Evolutionary conservation across 306 rosid species (phyloP).

Genomic region (Pueraria montana): DNA sequence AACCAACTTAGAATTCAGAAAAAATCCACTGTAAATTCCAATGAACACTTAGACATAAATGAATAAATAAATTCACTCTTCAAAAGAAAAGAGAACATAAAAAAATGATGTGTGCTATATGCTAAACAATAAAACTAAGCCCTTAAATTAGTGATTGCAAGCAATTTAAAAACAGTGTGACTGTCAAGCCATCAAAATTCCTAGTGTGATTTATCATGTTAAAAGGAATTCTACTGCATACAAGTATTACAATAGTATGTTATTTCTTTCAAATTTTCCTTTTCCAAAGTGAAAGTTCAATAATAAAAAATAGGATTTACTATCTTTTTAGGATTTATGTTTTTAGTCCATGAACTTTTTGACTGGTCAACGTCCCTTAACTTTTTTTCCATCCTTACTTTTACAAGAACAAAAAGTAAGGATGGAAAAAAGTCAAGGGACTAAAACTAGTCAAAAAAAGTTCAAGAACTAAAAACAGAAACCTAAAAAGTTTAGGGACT

Average conservation of each 20-base stretch:
- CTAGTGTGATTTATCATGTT: slow-evolving; percentile 13
- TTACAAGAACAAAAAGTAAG: too few species aligned
- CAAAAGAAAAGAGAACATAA: background rate
- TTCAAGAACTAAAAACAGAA: too few species aligned
- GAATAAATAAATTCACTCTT: slow-evolving; percentile 15
- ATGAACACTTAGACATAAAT: background rate
- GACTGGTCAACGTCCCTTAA: too few species aligned
- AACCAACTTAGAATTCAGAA: slow-evolving; percentile 45
- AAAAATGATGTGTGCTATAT: background rate
- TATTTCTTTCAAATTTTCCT: background rate
- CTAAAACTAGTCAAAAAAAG: too few species aligned
- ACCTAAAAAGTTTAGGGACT: too few species aligned
- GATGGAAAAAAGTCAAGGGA: too few species aligned
- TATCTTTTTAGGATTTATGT: too few species aligned
- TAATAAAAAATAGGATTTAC: too few species aligned
- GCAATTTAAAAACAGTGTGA: background rate
- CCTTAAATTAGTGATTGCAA: background rate
- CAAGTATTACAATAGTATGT: background rate
- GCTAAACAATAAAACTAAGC: background rate
- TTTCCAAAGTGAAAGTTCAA: slow-evolving; percentile 4
- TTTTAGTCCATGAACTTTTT: too few species aligned
- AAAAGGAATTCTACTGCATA: slow-evolving; percentile 13
- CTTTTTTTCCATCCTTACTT: too few species aligned
- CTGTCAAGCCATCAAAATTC: slow-evolving; percentile 20
- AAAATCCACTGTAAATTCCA: slow-evolving; percentile 16